Evolutionary conservation across 78 protist species (phyloP).

Genomic region (Monosiga brevicollis): DNA sequence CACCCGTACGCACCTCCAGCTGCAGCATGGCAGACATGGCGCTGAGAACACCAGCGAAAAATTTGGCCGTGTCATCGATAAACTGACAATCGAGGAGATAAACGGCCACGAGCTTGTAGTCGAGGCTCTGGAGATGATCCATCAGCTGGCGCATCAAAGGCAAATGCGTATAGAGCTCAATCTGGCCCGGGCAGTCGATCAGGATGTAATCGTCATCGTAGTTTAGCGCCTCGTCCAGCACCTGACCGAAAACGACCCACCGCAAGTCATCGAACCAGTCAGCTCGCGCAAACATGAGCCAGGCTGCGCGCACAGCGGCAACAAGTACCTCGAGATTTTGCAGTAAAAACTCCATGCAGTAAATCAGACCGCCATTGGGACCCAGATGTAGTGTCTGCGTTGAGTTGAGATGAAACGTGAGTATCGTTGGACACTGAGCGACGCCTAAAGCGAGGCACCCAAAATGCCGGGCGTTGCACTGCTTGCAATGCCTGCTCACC

Average conservation of each 20-base stretch:
- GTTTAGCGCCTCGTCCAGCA: too few relatives aligned
- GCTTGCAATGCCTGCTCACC: too few relatives aligned
- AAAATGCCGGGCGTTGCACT: too few relatives aligned
- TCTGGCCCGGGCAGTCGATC: conserved; percentile 96
- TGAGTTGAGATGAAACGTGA: too few relatives aligned
- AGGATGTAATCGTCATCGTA: conserved; percentile 92
- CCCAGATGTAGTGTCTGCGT: conserved; percentile 83
- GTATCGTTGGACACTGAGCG: too few relatives aligned
- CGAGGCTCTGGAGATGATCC: conserved; percentile 34
- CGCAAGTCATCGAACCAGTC: too few relatives aligned
- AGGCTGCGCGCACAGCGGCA: too few relatives aligned
- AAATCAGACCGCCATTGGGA: conserved; percentile 96
- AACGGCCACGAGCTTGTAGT: conserved; percentile 42
- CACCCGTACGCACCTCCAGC: conserved; percentile 79
- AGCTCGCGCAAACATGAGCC: too few relatives aligned
- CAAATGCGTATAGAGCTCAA: conserved; percentile 89
- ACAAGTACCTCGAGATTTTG: too few relatives aligned
- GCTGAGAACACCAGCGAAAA: conserved; percentile 49
- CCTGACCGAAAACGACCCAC: too few relatives aligned
- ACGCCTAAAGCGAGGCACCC: too few relatives aligned
- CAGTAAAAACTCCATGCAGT: conserved; percentile 93
- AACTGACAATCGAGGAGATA: conserved; percentile 82
- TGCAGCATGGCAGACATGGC: conserved; percentile 82
- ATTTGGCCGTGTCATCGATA: conserved; percentile 35
- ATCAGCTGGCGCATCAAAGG: conserved; percentile 64